Percentiles rank a stretch among this genome's conserved stretches.
phyloP scores from a whole-genome alignment of 2,329 filamentous ascomycete genomes.

The Fusarium neocosmosporiellum region DNA sequence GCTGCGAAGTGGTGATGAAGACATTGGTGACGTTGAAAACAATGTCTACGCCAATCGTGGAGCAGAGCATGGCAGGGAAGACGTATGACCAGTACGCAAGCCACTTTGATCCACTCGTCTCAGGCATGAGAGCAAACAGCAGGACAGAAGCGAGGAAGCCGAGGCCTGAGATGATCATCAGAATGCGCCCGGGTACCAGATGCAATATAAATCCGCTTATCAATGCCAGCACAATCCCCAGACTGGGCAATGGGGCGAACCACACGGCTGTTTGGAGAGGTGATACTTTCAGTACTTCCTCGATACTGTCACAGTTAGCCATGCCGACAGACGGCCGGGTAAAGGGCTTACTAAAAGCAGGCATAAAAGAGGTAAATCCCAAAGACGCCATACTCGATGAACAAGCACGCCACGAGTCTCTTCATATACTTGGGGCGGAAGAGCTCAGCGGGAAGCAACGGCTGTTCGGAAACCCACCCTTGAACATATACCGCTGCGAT shows the following conservation, averaged over 20 bases:
- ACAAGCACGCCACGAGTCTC: slow-evolving; percentile 67
- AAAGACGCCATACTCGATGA: slow-evolving; percentile 75
- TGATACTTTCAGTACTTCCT: slow-evolving; percentile 66
- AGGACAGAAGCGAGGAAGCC: slow-evolving; percentile 69
- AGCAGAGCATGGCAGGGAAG: slow-evolving; percentile 75
- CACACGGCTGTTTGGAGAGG: slow-evolving; percentile 75
- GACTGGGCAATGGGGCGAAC: slow-evolving; percentile 74
- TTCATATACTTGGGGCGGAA: slow-evolving; percentile 78
- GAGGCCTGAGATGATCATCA: slow-evolving; percentile 70
- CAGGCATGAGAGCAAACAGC: slow-evolving; percentile 73
- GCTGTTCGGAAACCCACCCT: slow-evolving; percentile 74
- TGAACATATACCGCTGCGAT: slow-evolving; percentile 74
- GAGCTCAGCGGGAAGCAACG: slow-evolving; percentile 75
- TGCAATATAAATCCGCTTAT: slow-evolving; percentile 74
- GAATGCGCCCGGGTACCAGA: slow-evolving; percentile 69
- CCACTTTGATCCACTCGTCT: slow-evolving; percentile 51
- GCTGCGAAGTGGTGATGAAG: slow-evolving; percentile 79
- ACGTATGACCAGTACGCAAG: slow-evolving; percentile 75
- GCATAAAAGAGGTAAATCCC: slow-evolving; percentile 77
- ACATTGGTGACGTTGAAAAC: slow-evolving; percentile 81
- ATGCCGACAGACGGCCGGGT: not conserved
- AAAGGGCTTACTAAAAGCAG: slow-evolving; percentile 69
- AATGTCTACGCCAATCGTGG: slow-evolving; percentile 79
- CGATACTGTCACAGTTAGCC: slow-evolving; percentile 58
- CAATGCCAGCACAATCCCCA: slow-evolving; percentile 73